Conservation (phyloP, 169 alveolate species). For the Cryptosporidium andersoni region DNA sequence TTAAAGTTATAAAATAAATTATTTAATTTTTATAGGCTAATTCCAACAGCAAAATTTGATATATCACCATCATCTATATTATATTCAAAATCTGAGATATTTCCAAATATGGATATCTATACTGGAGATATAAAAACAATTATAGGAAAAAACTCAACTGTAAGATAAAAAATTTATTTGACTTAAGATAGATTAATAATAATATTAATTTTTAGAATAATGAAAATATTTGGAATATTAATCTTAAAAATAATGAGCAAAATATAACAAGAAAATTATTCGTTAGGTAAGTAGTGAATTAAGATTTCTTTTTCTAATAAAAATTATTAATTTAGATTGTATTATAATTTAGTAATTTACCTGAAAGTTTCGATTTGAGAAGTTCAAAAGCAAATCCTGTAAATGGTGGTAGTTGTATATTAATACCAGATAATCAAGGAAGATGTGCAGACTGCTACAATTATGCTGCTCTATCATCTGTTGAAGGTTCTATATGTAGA, state of each 20-base stretch:
- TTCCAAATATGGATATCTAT: conserved; percentile 41
- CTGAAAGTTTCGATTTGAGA: conserved; percentile 60
- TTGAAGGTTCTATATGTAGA: conserved; percentile 62
- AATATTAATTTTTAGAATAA: neutral
- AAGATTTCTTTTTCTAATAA: neutral
- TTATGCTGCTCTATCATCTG: conserved; percentile 54
- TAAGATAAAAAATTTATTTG: conserved; percentile 1
- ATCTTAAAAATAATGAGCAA: neutral
- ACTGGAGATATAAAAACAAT: conserved; percentile 22
- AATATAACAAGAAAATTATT: conserved; percentile 4
- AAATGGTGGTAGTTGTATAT: conserved; percentile 62
- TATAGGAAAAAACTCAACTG: conserved; percentile 6
- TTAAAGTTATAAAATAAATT: neutral
- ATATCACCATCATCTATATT: conserved; percentile 11
- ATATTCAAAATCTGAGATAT: conserved; percentile 19
- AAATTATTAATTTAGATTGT: neutral
- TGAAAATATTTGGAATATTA: neutral
- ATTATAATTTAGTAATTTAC: conserved; percentile 14
- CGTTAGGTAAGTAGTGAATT: conserved; percentile 3
- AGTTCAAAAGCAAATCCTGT: conserved; percentile 32
- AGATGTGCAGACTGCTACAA: conserved; percentile 67
- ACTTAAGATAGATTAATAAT: neutral
- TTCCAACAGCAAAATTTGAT: conserved; percentile 61
- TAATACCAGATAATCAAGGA: conserved; percentile 68
- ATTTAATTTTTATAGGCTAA: conserved; percentile 18